phyloP scores from a whole-genome alignment of 352 stramenopile genomes.

The Thalassiosira mediterranea region DNA sequence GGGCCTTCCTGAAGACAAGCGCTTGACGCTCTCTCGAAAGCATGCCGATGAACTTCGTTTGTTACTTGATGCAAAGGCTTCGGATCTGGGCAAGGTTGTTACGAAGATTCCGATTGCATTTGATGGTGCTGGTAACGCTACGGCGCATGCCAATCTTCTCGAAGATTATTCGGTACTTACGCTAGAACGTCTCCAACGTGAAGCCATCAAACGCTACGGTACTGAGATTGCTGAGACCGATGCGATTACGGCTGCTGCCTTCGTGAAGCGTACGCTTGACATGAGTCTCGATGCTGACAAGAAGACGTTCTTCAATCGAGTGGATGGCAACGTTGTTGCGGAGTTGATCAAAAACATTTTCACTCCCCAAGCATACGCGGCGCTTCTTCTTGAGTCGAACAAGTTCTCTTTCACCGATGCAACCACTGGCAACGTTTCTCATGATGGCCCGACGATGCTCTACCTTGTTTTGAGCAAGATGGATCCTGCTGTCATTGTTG shows the following conservation, averaged over 20 bases:
- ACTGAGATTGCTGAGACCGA: neutral
- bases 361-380: neutral
- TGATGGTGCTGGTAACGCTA: too few species aligned
- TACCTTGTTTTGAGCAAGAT: neutral
- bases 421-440: neutral
- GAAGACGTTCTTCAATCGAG: conserved; percentile 1
- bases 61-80: too few species aligned
- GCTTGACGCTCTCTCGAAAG: too few species aligned
- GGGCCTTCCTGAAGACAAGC: too few species aligned
- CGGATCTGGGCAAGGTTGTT: too few species aligned
- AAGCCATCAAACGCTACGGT: neutral
- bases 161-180: too few species aligned
- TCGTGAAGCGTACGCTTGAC: neutral
- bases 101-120: too few species aligned
- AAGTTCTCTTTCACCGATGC: conserved; percentile 14
- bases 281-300: neutral
- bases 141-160: too few species aligned
- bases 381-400: neutral
- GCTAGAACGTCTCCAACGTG: too few species aligned
- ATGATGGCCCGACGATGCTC: conserved; percentile 15
- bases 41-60: too few species aligned
- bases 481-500: conserved; percentile 13
- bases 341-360: conserved; percentile 16
- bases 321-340: conserved; percentile 9
- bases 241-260: neutral